These are phyloP conservation scores for Calonectria pseudoturangicola DNA, from an alignment of 2,329 filamentous ascomycete species.

Conservation along the genomic window DNA sequence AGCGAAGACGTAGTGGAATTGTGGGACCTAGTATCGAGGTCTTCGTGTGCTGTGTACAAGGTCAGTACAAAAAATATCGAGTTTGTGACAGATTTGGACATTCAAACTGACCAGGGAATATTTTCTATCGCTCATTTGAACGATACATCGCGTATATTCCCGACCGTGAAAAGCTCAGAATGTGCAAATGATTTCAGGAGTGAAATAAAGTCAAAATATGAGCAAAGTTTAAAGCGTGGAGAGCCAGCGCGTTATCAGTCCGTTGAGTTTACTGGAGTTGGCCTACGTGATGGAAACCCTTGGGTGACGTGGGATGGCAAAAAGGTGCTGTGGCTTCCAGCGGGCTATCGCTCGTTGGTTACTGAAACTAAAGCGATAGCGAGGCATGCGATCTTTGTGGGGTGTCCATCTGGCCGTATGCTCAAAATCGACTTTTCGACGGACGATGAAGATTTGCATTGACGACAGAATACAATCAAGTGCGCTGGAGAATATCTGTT, in stretches of 20 bases:
- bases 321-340: neutral
- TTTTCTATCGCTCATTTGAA: rapidly evolving
- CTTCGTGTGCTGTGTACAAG: rapidly evolving
- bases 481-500: no score
- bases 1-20: no score
- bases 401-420: no score
- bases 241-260: no score
- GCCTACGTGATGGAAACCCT: neutral
- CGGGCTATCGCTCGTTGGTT: neutral
- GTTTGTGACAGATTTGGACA: neutral
- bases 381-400: no score
- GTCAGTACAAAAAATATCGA: neutral
- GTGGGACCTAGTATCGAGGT: rapidly evolving
- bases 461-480: no score
- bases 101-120: neutral
- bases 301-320: neutral
- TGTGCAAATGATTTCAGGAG: no score
- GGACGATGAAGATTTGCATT: no score
- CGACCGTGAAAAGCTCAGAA: no score
- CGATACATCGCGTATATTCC: neutral
- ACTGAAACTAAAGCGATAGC: no score
- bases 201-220: neutral
- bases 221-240: no score
- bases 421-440: no score
- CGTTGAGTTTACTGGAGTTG: neutral